Evolutionary conservation across 345 rosid genomes (phyloP).

Genomic region (Heritiera littoralis): DNA sequence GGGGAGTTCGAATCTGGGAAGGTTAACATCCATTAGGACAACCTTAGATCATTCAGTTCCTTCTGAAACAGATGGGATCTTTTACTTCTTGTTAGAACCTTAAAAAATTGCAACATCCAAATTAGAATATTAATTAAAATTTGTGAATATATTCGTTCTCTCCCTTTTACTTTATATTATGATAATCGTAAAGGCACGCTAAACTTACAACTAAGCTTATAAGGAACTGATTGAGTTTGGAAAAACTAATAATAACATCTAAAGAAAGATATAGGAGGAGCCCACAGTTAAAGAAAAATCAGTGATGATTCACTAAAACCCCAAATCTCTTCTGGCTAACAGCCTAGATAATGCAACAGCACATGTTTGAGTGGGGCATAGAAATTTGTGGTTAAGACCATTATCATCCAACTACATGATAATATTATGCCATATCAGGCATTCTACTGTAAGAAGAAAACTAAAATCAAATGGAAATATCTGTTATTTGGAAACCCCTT

Average conservation of each 20-base stretch:
- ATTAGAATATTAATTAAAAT: neutral
- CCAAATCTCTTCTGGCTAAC: neutral
- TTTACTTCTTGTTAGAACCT: neutral
- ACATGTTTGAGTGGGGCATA: neutral
- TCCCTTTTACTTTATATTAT: neutral
- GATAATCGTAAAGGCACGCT: neutral
- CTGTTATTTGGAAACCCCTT: neutral
- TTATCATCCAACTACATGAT: neutral
- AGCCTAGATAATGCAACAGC: neutral
- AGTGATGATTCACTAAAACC: neutral
- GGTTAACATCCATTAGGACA: neutral
- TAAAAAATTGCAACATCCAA: neutral
- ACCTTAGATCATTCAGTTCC: neutral
- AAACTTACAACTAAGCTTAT: neutral
- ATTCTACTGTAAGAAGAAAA: neutral
- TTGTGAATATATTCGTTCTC: neutral
- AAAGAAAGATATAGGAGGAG: neutral
- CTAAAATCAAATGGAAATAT: neutral
- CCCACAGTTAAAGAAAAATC: neutral
- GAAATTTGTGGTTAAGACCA: neutral
- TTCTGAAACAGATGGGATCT: too few relatives aligned
- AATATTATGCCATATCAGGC: neutral
- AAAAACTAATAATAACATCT: neutral
- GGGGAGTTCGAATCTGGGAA: too few relatives aligned
- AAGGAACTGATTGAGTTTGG: neutral